Evolutionary conservation across 164 flowering plant species (phyloP), one percentile per base, ranked within the genome.

Genomic region (Aristolochia fimbriata): DNA sequence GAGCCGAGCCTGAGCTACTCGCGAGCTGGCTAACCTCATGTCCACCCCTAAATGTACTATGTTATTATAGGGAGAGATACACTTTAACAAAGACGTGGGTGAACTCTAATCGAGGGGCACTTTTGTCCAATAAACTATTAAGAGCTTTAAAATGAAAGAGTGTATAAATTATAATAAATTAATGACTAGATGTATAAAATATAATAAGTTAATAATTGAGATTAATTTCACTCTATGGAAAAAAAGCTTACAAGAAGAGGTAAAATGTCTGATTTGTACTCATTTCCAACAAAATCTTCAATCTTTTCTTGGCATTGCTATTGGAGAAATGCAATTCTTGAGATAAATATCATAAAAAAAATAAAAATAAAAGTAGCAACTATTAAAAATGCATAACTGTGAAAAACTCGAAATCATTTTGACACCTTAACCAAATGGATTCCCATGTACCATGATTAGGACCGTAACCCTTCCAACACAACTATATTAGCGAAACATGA

Each of bases 211-310:
- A n/a, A n/a, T n/a, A n/a, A n/a, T n/a, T n/a, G 30, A 27, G 5
- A 27, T n/a, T 27, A 27, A 27, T 5, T 27, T 27, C 30, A 27
- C 19, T 49, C 16, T 3, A 49, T 8, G n/a, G 7, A 14, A 7
- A n/a, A n/a, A 20, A 47, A 50, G 65, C 85, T 78, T 72, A 90
- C 97, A 0, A 92, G 87, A 33, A 90, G 62, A 1, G 97, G 98
- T 6, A 90, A 47, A 11, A 82, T 67, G 25, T 70, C 85, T 7
- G 67, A 57, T 1, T 74, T 73, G 65, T 59, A 78, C 0, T 92
- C 96, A 0, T 55, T 56, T 0, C 10, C 37, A 0, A 93, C 90
- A 67, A 87, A 93, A 0, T 74, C 77, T 37, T 73, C 64, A 0
- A 89, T 63, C 1, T 61, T 58, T 23, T 83, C 77, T 33, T 65